Evolutionary conservation across 2,329 filamentous ascomycete species (phyloP), one percentile per base, ranked within the genome.

Genomic region (Sporothrix inflata): DNA sequence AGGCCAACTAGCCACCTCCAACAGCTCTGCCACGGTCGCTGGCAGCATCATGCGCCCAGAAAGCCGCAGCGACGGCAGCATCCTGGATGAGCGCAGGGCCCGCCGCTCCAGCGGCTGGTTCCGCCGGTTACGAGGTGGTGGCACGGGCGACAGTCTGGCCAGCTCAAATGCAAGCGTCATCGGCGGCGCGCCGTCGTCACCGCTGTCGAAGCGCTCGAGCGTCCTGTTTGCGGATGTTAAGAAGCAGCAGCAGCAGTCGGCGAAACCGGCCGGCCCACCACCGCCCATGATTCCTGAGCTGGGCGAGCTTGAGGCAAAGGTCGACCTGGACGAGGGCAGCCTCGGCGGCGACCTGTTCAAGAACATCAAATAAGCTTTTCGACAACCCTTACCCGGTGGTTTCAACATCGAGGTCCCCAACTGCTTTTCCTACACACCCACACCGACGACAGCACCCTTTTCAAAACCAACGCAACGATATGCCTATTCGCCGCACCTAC

Each of bases 281-380:
- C 86, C 88, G 49, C 88, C 88, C 30, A 89, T 86, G 86, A 89
- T 90, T 68, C 88, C 88, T 24, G 87, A 89, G 77, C 81, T 89
- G 67, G 83, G 80, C 76, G 83, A 85, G 66, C 81, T 89, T 71
- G 83, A 87, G 76, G 83, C 85, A 71, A 85, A 84, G 77, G 76
- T 85, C 66, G 84, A 85, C 65, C 79, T 82, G 30, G 77, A 79
- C 65, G 82, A 87, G 55, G 82, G 81, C 57, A 81, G 80, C 71
- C 80, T 87, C 42, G 86, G 86, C 68, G 79, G 81, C 73, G 86
- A 89, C 74, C 80, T 90, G 45, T 89, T 90, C 79, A 88, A 88
- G 77, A 83, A 86, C 74, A 89, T 90, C 78, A 87, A 67, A 47
- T 53, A 60, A 57, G 19, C 27, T 4, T 14, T 21, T 4, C 40